Percentiles rank a stretch among this genome's conserved stretches.
phyloP scores from a whole-genome alignment of 768 basidiomycete genomes.

The Amanita jacksonii region DNA sequence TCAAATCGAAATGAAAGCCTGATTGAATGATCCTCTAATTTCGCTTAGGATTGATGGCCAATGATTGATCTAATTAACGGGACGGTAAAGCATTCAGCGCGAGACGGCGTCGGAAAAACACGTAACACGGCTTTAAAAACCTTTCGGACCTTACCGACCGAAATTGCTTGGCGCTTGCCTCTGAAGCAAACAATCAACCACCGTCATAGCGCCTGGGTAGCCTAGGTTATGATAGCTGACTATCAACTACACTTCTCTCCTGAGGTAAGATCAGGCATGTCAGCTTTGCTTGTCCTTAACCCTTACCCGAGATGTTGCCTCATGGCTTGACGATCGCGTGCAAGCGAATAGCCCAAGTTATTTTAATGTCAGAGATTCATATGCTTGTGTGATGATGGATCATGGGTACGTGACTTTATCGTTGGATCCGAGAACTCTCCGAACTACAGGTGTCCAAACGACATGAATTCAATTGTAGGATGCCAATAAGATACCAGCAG shows the following conservation, averaged over 20 bases:
- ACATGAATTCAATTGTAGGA: slow-evolving; percentile 66
- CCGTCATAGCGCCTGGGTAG: too few relatives aligned
- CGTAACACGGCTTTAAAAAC: too few relatives aligned
- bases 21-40: too few relatives aligned
- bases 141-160: too few relatives aligned
- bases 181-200: too few relatives aligned
- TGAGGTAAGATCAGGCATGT: background rate
- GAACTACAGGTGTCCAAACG: slow-evolving; percentile 51
- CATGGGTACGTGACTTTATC: slow-evolving; percentile 66
- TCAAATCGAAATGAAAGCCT: too few relatives aligned
- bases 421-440: slow-evolving; percentile 59
- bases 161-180: too few relatives aligned
- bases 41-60: too few relatives aligned
- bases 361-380: slow-evolving; percentile 3
- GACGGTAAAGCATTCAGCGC: too few relatives aligned
- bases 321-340: slow-evolving; percentile 59
- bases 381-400: slow-evolving; percentile 3
- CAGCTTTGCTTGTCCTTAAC: slow-evolving; percentile 6
- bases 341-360: slow-evolving; percentile 55
- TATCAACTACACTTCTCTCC: background rate
- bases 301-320: slow-evolving; percentile 42
- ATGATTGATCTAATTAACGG: too few relatives aligned
- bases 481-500: slow-evolving; percentile 67
- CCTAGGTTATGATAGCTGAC: too few relatives aligned
- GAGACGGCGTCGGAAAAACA: too few relatives aligned